Base-by-base conservation (phyloP, 371 early-diverging fungal genomes). In the Fennellomyces sp. region DNA sequence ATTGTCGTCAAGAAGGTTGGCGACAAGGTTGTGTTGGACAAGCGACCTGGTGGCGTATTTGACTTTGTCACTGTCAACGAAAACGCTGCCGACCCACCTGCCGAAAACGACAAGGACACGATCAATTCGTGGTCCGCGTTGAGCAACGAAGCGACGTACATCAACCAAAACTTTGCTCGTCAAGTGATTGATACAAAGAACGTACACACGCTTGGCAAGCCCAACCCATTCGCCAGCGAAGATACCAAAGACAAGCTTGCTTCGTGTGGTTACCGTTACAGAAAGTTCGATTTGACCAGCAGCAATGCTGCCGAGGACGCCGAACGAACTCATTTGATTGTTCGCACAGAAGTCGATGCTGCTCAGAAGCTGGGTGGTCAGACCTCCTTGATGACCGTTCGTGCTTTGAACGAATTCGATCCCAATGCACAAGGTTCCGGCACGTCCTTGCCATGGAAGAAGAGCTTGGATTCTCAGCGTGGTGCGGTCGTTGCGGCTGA, bases 401-500 rank as follows among this genome's bases (percentile, higher is more conserved):
- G 90, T 62, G 93, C 95, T 10, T 81, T 97, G 64, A 96, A 95
- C 70, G 96, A 98, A 75, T 95, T 94, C 69, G 97, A 97, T 72
- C 78, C 91, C 21, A 78, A 88, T 29, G 94, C 95, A 26, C 81
- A 90, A 58, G 96, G 96, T 28, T 80, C 90, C 31, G 96, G 94
- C 47, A 93, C 92, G 48, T 92, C 94, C 13, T 86, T 96, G 29
- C 93, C 95, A 71, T 98, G 99, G 99, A 88, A 94, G 64, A 86
- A 91, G 75, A 95, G 94, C 79, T 84, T 97, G 52, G 99, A 96
- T 81, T 80, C 93, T 33, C 95, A 95, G 75, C 92, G 97, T 61
- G 99, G 97, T 70, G 97, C 97, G 45, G 94, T 97, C 31, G 91
- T 97, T 58, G 97, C 97, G 17, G 93, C 95, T 35, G 99, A 97